Base-by-base conservation (phyloP, 371 early-diverging fungal species). In the Saksenaea oblongispora region DNA sequence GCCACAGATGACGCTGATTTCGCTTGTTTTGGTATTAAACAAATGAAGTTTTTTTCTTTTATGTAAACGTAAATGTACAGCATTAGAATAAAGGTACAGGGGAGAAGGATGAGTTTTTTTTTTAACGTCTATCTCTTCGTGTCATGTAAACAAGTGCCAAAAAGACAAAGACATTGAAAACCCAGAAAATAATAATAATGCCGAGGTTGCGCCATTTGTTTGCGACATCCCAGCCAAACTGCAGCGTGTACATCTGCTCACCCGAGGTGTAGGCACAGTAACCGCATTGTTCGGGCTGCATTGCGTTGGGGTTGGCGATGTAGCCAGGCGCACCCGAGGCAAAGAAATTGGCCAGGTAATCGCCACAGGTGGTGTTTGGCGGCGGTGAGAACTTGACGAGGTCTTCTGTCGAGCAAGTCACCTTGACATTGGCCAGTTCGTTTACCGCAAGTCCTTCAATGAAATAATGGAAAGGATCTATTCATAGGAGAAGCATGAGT, bases 151-250 rank as follows among this genome's bases (percentile, higher is more conserved):
- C 56, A 7, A 63, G 55, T 5, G 11, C 51, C 9, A 73, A 15
- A 56, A 70, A 62, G 47, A 82, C 69, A 27, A 58, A 13, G 13
- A 80, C 53, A 56, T 86, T 86, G 66, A 80, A 82, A n/a, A 62
- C 61, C 15, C 67, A 41, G 62, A 82, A 86, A 0, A 72, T 79
- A n/a, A 91, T 44, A 17, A 57, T 8, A 42, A 89, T 82, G 5
- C 82, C 82, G 54, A 86, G 71, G 73, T 89, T 87, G 59, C 87
- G 78, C 86, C 87, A 91, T 28, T 85, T 79, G 62, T 88, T 70
- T 5, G 1, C 69, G 57, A 75, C 83, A 56, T 65, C 58, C 57
- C 57, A 57, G 18, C 57, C 57, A 34, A 35, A 57, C 11, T n/a
- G 8, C 5, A 18, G 26, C 17, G n/a, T 35, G 55, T 72, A 80